Conservation (phyloP, 768 basidiomycete species). For the Leccinum disarticulatum region DNA sequence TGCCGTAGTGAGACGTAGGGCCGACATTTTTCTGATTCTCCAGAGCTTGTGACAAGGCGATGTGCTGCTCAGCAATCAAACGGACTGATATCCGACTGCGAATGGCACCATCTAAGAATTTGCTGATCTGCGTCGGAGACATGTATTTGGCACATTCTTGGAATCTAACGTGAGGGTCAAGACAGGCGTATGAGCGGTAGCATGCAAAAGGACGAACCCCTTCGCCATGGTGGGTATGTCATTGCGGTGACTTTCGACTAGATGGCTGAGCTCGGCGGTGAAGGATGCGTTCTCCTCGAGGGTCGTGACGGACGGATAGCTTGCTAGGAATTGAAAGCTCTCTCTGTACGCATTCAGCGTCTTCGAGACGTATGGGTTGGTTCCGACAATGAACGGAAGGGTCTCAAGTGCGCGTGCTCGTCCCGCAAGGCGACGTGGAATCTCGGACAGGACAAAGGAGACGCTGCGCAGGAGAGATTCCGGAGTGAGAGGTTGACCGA, state of each 20-base stretch:
- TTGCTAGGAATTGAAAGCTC: conserved; percentile 69
- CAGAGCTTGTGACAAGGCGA: conserved; percentile 74
- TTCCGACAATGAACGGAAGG: conserved; percentile 86
- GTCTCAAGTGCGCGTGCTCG: conserved; percentile 73
- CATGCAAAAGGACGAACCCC: conserved; percentile 50
- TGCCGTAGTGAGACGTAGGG: conserved; percentile 54
- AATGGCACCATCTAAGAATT: conserved; percentile 82
- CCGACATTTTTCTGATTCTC: conserved; percentile 35
- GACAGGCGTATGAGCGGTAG: not conserved
- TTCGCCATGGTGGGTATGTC: conserved; percentile 92
- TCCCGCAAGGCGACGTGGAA: conserved; percentile 73
- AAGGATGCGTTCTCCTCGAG: conserved; percentile 72
- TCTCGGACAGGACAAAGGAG: conserved; percentile 68
- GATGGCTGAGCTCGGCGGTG: conserved; percentile 59
- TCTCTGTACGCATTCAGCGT: conserved; percentile 66
- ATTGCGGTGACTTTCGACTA: conserved; percentile 79
- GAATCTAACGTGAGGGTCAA: conserved; percentile 49
- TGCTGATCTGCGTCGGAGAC: conserved; percentile 73
- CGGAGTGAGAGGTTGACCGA: conserved; percentile 69
- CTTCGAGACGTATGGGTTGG: conserved; percentile 81
- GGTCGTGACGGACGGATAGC: conserved; percentile 60
- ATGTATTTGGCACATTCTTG: conserved; percentile 86
- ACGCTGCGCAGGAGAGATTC: conserved; percentile 75
- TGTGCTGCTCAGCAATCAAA: conserved; percentile 89
- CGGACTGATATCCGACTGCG: conserved; percentile 85